Base-by-base conservation (phyloP, 2,329 filamentous ascomycete genomes). In the Colletotrichum somersetense region DNA sequence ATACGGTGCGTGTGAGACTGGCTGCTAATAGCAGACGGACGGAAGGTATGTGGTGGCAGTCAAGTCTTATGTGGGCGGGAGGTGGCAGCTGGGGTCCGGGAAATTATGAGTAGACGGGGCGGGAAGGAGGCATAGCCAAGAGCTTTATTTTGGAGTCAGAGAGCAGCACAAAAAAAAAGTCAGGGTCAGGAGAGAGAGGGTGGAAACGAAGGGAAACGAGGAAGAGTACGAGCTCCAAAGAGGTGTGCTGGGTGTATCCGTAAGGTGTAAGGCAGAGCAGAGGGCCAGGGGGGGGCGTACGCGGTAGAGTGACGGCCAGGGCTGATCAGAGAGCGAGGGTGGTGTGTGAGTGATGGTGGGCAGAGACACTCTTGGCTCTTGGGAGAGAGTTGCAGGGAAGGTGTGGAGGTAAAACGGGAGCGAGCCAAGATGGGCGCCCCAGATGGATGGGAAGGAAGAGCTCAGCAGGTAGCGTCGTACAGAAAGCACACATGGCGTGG, bases 141-240 rank as follows among this genome's bases (percentile, higher is more conserved):
- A 66, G 66, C 70, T 66, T 71, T 72, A 70, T 72, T 69, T 72
- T 72, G 70, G 66, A 71, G 61, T 66, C 70, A 69, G 59, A 71
- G 61, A 66, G 46, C 66, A 70, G 61, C 66, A 52, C 59, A 66
- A 59, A 58, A 62, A 68, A 63, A 44, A 30, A 30, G 69, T 61
- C 70, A 72, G 62, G 67, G 70, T 71, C 66, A 72, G 61, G 66
- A 71, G 66, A 65, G 65, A 57, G 48, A 46, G 44, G 66, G 70
- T 72, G 70, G 70, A 72, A 72, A 72, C 70, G 70, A 72, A 68
- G 65, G 69, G 65, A 72, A 72, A 72, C 69, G 69, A 68, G 66
- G 64, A 53, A 67, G 58, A 62, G 64, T 68, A 56, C 68, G 59
- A 52, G 67, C 26, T 20, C 44, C 59, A 40, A 50, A 62, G 59